Evolutionary conservation across 2,329 filamentous ascomycete genomes (phyloP).

Genomic region (Alternaria triticimaculans): DNA sequence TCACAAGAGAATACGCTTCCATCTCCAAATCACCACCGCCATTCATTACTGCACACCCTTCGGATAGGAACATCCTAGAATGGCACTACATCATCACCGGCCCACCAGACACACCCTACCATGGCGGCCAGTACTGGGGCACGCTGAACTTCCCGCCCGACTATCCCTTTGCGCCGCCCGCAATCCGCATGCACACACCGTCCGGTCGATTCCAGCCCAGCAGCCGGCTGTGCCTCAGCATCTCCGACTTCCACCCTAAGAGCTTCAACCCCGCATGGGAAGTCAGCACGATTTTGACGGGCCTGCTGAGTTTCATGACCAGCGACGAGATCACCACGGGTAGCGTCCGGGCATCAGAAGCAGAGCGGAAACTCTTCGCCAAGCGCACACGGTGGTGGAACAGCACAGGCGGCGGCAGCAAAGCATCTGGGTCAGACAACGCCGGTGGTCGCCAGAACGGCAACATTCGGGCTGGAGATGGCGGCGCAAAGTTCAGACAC

Average conservation of each 20-base stretch:
- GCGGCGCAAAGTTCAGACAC: constrained; percentile 83
- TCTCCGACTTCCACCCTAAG: constrained; percentile 97
- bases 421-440: constrained; percentile 55
- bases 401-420: constrained; percentile 83
- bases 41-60: constrained; percentile 87
- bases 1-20: constrained; percentile 69
- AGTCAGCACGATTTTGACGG: constrained; percentile 93
- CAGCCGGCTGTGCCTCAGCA: constrained; percentile 89
- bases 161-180: constrained; percentile 95
- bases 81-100: constrained; percentile 98
- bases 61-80: constrained; percentile 89
- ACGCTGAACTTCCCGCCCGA: constrained; percentile 93
- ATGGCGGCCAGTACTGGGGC: constrained; percentile 97
- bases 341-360: constrained; percentile 76
- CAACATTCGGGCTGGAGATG: constrained; percentile 85
- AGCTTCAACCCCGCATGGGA: constrained; percentile 99
- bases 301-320: constrained; percentile 96
- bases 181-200: constrained; percentile 98
- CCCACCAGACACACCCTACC: constrained; percentile 91
- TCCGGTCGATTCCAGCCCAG: constrained; percentile 94
- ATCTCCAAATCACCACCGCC: constrained; percentile 80
- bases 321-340: constrained; percentile 98
- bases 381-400: constrained; percentile 93
- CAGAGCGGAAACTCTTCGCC: constrained; percentile 80
- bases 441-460: constrained; percentile 59